These are phyloP conservation scores for Russula sp. DNA, from an alignment of 768 basidiomycete genomes.

Conservation along the genomic window DNA sequence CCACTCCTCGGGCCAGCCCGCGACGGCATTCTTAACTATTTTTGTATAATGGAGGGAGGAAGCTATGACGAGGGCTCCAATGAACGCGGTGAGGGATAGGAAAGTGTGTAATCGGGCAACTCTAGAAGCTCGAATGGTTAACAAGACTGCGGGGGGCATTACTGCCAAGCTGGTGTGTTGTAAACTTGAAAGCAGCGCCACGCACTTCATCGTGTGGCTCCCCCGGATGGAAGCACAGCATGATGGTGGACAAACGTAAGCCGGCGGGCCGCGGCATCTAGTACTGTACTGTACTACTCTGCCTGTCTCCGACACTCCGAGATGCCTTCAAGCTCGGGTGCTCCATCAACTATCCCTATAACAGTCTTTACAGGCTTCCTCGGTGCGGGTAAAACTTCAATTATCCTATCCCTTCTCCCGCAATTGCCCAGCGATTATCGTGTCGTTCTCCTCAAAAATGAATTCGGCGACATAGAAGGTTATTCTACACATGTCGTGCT, in stretches of 20 bases:
- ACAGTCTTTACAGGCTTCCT: slow-evolving; percentile 96
- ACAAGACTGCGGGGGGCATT: background rate
- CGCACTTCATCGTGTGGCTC: too few relatives aligned
- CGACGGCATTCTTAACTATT: slow-evolving; percentile 80
- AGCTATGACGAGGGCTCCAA: slow-evolving; percentile 55
- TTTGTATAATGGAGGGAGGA: slow-evolving; percentile 71
- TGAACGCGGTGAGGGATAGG: slow-evolving; percentile 61
- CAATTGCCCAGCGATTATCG: slow-evolving; percentile 82
- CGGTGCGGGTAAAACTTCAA: slow-evolving; percentile 72
- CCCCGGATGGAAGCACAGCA: too few relatives aligned
- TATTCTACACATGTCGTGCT: background rate
- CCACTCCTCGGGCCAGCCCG: slow-evolving; percentile 83
- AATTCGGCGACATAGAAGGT: slow-evolving; percentile 94
- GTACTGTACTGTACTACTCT: too few relatives aligned
- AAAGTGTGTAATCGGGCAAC: slow-evolving; percentile 61
- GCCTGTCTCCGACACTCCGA: background rate
- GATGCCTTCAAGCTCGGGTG: background rate
- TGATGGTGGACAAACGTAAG: background rate
- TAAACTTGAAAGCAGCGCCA: background rate
- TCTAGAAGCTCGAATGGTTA: slow-evolving; percentile 41
- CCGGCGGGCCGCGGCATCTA: too few relatives aligned
- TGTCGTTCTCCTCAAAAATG: slow-evolving; percentile 90
- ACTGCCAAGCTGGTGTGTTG: background rate
- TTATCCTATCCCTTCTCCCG: slow-evolving; percentile 78
- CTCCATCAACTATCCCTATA: slow-evolving; percentile 55